Evolutionary conservation across 2,329 filamentous ascomycete genomes (phyloP).

Genomic region (Stagonosporopsis chrysanthemi): DNA sequence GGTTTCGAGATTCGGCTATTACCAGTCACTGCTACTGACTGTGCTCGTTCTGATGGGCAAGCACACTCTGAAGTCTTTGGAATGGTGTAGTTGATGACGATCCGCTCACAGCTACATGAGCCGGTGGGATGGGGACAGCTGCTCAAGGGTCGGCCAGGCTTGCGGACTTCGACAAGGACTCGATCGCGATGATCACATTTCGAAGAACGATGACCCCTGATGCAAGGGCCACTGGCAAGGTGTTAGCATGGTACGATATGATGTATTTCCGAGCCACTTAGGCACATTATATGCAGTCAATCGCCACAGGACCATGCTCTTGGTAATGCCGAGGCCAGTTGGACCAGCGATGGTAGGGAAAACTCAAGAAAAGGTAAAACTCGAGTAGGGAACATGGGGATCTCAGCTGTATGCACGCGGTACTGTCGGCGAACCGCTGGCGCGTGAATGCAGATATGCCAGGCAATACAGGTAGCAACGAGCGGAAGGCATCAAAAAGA

Average conservation of each 20-base stretch:
- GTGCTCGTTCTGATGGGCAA: constrained; percentile 44
- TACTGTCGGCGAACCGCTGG: not conserved
- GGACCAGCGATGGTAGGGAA: not conserved
- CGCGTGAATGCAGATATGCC: not conserved
- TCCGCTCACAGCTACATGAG: constrained; percentile 67
- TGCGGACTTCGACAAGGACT: constrained; percentile 73
- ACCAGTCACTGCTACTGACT: constrained; percentile 31
- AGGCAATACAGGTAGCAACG: not conserved
- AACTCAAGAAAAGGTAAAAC: too few species aligned
- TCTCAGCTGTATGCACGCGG: not conserved
- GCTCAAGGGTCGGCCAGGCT: constrained; percentile 74
- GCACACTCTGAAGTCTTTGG: constrained; percentile 52
- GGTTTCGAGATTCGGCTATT: constrained; percentile 45
- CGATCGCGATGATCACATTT: constrained; percentile 76
- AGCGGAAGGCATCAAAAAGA: not conserved
- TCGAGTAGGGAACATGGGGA: not conserved
- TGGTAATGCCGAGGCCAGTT: not conserved
- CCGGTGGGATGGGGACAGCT: constrained; percentile 72
- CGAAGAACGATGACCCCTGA: constrained; percentile 77
- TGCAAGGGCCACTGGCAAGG: constrained; percentile 70
- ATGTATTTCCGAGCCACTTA: not conserved
- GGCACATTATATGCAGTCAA: not conserved
- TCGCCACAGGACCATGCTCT: not conserved
- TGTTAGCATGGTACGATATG: constrained; percentile 21
- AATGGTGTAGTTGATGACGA: constrained; percentile 61